These are phyloP conservation scores for Purpureocillium takamizusanense DNA, from an alignment of 2,329 filamentous ascomycete genomes.

Conservation along the genomic window DNA sequence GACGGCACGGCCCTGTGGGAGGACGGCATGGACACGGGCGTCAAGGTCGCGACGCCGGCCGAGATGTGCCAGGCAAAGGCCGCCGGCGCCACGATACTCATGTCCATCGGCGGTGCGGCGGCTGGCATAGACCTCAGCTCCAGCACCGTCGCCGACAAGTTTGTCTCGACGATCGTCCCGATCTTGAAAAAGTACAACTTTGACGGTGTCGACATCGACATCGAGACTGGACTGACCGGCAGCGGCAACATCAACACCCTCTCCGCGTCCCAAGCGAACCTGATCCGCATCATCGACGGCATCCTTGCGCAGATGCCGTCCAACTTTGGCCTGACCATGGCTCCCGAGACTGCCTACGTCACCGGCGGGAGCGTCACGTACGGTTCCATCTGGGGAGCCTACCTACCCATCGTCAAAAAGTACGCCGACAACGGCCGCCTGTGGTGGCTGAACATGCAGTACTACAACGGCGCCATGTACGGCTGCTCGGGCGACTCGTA, in stretches of 20 bases:
- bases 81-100: slow-evolving; percentile 20
- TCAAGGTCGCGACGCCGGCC: slow-evolving; percentile 19
- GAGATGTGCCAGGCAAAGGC: slow-evolving; percentile 25
- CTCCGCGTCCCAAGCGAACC: slow-evolving; percentile 22
- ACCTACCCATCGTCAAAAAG: slow-evolving; percentile 27
- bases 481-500: slow-evolving; percentile 23
- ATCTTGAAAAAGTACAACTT: slow-evolving; percentile 26
- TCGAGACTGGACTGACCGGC: slow-evolving; percentile 21
- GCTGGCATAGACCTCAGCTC: slow-evolving; percentile 22
- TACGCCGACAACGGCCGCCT: slow-evolving; percentile 24
- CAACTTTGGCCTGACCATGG: slow-evolving; percentile 48
- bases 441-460: slow-evolving; percentile 28
- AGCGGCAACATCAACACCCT: slow-evolving; percentile 19
- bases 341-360: slow-evolving; percentile 26
- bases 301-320: slow-evolving; percentile 40
- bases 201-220: slow-evolving; percentile 26
- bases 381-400: slow-evolving; percentile 25
- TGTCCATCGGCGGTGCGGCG: slow-evolving; percentile 25
- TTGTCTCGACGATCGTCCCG: slow-evolving; percentile 23
- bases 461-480: slow-evolving; percentile 28
- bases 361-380: slow-evolving; percentile 21
- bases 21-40: slow-evolving; percentile 21
- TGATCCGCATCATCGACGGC: slow-evolving; percentile 26
- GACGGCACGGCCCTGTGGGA: slow-evolving; percentile 23
- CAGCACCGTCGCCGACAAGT: slow-evolving; percentile 21